Percentiles rank a stretch among this genome's conserved stretches.
phyloP scores from a whole-genome alignment of 169 alveolate genomes.

The Babesia bigemina region DNA sequence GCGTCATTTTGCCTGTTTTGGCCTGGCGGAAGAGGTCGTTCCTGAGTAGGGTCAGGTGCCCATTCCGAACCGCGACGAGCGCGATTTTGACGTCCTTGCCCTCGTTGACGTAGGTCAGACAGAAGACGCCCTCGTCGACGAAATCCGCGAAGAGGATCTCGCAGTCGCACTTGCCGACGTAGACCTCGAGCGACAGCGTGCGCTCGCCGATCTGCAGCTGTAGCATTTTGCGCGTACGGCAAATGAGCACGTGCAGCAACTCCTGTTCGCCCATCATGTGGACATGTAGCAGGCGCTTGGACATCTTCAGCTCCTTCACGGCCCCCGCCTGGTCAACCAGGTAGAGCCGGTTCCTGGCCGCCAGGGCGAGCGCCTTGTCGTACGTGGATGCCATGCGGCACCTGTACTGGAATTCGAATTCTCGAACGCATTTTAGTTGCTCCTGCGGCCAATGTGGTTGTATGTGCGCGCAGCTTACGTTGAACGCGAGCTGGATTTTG shows the following conservation, averaged over 20 bases:
- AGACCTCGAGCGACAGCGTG: constrained; percentile 24
- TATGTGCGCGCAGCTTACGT: constrained; percentile 1
- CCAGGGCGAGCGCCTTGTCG: constrained; percentile 21
- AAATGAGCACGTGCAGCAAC: constrained; percentile 43
- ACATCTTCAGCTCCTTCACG: constrained; percentile 24
- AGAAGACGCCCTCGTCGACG: constrained; percentile 10
- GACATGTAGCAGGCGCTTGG: constrained; percentile 30
- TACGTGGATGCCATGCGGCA: constrained; percentile 5
- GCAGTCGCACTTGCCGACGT: constrained; percentile 41
- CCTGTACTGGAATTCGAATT: not conserved
- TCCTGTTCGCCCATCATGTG: constrained; percentile 9
- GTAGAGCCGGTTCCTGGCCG: constrained; percentile 38
- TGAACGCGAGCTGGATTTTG: constrained; percentile 14
- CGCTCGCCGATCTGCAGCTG: constrained; percentile 31
- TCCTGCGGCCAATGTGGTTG: constrained; percentile 8
- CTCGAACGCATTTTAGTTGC: constrained; percentile 8
- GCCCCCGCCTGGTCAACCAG: constrained; percentile 5
- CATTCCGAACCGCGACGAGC: constrained; percentile 3
- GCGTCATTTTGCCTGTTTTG: constrained; percentile 22
- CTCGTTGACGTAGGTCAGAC: constrained; percentile 16
- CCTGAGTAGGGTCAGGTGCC: constrained; percentile 16
- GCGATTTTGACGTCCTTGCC: constrained; percentile 20
- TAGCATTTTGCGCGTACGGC: constrained; percentile 31
- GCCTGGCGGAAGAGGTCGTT: constrained; percentile 35
- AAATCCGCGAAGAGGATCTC: constrained; percentile 24